phyloP scores from a whole-genome alignment of 768 basidiomycete species.

The Neoboletus subvelutipes region DNA sequence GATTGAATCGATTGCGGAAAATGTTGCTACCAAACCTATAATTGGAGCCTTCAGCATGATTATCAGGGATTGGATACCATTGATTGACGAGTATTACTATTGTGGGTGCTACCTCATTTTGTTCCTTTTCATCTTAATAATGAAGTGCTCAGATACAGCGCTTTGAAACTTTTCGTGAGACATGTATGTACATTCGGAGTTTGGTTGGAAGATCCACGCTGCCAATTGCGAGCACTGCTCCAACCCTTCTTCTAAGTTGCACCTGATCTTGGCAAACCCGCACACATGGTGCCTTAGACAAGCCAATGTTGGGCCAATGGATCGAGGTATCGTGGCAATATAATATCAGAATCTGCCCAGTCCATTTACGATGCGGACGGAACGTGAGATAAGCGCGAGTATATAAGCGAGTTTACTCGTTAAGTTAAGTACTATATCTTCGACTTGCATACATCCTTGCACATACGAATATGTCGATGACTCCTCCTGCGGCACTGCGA shows the following conservation, averaged over 20 bases:
- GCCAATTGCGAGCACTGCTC: neutral
- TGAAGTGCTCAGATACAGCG: conserved; percentile 38
- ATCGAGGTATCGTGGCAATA: neutral
- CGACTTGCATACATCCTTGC: neutral
- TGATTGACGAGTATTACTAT: conserved; percentile 90
- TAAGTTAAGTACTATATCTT: neutral
- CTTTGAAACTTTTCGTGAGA: conserved; percentile 33
- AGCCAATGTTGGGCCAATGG: neutral
- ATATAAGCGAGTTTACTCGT: neutral
- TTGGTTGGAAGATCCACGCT: neutral
- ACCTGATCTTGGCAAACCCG: neutral
- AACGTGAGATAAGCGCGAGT: neutral
- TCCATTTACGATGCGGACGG: neutral
- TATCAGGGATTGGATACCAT: conserved; percentile 81
- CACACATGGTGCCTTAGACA: neutral
- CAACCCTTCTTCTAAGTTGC: neutral
- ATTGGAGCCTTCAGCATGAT: conserved; percentile 69
- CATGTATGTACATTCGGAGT: conserved; percentile 6
- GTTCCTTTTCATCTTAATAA: neutral
- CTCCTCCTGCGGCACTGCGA: conserved; percentile 39
- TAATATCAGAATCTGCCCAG: neutral
- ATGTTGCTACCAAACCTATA: conserved; percentile 55
- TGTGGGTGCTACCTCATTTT: conserved; percentile 48
- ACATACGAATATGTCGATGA: neutral
- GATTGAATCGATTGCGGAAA: conserved; percentile 60